Base-by-base conservation (phyloP, 2,329 filamentous ascomycete genomes). In the Mycosphaerella sp. region DNA sequence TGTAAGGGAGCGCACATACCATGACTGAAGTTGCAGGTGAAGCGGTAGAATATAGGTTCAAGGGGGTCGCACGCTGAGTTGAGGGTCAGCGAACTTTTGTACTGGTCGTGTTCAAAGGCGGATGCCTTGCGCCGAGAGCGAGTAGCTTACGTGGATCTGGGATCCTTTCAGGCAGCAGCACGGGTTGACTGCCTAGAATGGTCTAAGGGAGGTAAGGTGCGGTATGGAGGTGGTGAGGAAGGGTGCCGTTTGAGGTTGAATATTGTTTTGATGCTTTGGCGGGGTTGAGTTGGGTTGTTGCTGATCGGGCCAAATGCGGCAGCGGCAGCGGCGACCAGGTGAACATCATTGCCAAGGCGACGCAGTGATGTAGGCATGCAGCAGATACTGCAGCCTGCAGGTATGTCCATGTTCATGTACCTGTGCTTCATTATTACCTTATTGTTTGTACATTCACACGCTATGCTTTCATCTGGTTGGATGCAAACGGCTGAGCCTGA, bases 11-110 rank as follows among this genome's bases (percentile, higher is more conserved):
- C 11, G 32, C 31, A 36, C 56, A 44, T 46, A 60, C 59, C 59
- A 60, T 60, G 54, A 36, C 57, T 46, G 56, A 12, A 36, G 42
- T 36, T 23, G 48, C 42, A 46, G 36, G 26, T 31, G 45, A 49
- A 34, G 49, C 49, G n/a, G 36, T 45, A 36, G 50, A 38, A 41
- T 17, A 41, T 17, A 44, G 40, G 8, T 49, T 49, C 45, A 49
- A 56, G 42, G 41, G 38, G 40, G 41, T 47, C n/a, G 26, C 43
- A 36, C 47, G 50, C 54, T 56, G 45, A 32, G 34, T 26, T 10
- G 21, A 48, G 34, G 14, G 44, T 55, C 38, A 55, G 53, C 39
- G 14, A 46, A 45, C 39, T 55, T 50, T 55, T 50, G 42, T 55
- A 38, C 23, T 44, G 6, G 42, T 21, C 12, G 31, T 21, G 40